Percentiles rank a stretch among this genome's conserved stretches.
These are phyloP conservation scores for Pyracantha coccinea DNA, from an alignment of 331 rosid species.

Conservation along the genomic window DNA sequence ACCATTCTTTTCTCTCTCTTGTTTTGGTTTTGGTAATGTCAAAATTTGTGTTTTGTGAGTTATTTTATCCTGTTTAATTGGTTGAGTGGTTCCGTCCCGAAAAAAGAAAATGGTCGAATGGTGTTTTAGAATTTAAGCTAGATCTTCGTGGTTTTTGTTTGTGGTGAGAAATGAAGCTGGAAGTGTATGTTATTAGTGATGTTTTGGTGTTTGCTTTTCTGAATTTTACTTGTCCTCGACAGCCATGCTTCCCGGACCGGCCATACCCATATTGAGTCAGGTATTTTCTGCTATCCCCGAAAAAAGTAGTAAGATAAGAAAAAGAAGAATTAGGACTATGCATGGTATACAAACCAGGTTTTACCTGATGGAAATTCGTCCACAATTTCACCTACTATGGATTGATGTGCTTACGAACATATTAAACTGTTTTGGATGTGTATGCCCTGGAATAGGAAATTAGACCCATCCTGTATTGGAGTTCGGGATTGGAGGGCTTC, in stretches of 20 bases:
- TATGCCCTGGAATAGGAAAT: neutral
- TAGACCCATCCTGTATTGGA: neutral
- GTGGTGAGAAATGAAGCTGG: neutral
- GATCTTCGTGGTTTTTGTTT: neutral
- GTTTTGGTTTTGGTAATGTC: neutral
- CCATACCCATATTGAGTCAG: constrained; percentile 89
- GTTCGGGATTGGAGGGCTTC: neutral
- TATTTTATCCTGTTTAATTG: no score
- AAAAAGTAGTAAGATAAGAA: neutral
- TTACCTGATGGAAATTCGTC: neutral
- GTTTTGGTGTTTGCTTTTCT: constrained; percentile 16
- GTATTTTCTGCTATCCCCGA: constrained; percentile 24
- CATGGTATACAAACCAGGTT: neutral
- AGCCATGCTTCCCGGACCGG: constrained; percentile 97
- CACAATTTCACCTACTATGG: neutral
- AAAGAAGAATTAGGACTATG: neutral
- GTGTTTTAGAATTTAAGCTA: neutral
- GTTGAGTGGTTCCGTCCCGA: no score
- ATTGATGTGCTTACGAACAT: neutral
- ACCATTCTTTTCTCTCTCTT: neutral
- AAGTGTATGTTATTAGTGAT: neutral
- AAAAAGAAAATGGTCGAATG: no score
- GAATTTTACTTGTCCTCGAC: constrained; percentile 53
- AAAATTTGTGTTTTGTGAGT: neutral
- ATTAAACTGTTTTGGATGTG: neutral